Evolutionary conservation across 148 eudicot genomes (phyloP), one percentile per base, ranked within the genome.

Genomic region (Fagopyrum tataricum): DNA sequence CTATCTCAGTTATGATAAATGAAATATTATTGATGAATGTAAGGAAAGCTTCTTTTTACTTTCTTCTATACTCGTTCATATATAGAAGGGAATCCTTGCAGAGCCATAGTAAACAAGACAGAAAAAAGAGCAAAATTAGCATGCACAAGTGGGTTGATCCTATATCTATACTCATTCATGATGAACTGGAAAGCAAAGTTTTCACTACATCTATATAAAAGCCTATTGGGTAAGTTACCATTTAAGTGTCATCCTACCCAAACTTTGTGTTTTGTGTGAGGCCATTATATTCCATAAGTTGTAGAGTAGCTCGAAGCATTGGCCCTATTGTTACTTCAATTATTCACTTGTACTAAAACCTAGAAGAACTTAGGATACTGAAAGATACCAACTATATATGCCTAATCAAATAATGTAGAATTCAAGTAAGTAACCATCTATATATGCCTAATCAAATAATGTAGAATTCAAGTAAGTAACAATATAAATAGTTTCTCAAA

Each of bases 261-360:
- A 13, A 24, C 37, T 58, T 53, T 31, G 67, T 31, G 24, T 9
- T 31, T 26, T 61, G n/a, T 61, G 7, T 31, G 67, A 61, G 67
- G 67, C 67, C 67, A 58, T 58, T 31, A 58, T 8, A 58, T 58
- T 58, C 64, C 64, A 56, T 61, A 21, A 61, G 41, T 41, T 61
- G 17, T 61, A 61, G 64, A 61, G 67, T 61, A 61, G 67, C 41
- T 61, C 15, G 14, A 24, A 61, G 67, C 26, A 11, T 61, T 26
- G 41, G 41, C 26, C 13, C 67, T 24, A 61, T 31, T 61, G 40
- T 41, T 61, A 31, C 67, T 41, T 61, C 67, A 61, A 61, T 61
- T 61, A 61, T 61, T 61, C 67, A 61, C 41, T 61, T 61, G 41
- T 61, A 61, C 67, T 61, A 26, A 5, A 31, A 31, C 17, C 67